A percentile compares a stretch with the other conserved stretches of the same genome.
Evolutionary conservation across 345 rosid species (phyloP).

Genomic region (Euphorbia lathyris): DNA sequence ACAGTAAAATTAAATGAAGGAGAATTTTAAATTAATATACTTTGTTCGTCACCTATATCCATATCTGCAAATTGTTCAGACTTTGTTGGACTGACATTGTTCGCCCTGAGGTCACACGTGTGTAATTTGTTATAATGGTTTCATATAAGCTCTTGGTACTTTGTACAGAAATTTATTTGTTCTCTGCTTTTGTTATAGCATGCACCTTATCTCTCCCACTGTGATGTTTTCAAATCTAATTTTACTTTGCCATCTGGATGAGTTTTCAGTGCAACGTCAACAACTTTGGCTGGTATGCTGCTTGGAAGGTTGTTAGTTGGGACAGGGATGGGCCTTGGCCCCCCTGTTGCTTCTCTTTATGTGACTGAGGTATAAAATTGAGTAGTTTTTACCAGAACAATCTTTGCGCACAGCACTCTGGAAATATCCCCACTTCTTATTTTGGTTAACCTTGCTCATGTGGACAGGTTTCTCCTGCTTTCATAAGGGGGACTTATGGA

Average conservation of each 20-base stretch:
- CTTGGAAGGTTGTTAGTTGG: constrained; percentile 90
- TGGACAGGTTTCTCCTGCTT: constrained; percentile 83
- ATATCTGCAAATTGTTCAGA: neutral
- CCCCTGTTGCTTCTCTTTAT: constrained; percentile 87
- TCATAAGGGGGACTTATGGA: constrained; percentile 96
- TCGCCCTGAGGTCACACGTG: neutral
- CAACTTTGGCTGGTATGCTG: constrained; percentile 71
- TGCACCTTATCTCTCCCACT: neutral
- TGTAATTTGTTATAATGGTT: constrained; percentile 7
- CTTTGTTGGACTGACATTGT: neutral
- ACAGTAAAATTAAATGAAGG: neutral
- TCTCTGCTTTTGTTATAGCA: neutral
- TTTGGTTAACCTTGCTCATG: constrained; percentile 10
- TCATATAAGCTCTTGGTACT: constrained; percentile 2
- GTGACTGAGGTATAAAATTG: constrained; percentile 73
- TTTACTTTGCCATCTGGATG: constrained; percentile 5
- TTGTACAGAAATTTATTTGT: neutral
- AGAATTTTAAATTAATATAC: neutral
- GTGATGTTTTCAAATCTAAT: neutral
- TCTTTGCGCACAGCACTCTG: constrained; percentile 10
- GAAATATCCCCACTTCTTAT: constrained; percentile 9
- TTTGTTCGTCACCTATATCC: neutral
- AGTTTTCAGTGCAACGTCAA: constrained; percentile 61
- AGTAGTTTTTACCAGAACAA: neutral
- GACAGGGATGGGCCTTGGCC: constrained; percentile 92